phyloP scores from a whole-genome alignment of 257 asterid species.

The Leonotis leonurus region DNA sequence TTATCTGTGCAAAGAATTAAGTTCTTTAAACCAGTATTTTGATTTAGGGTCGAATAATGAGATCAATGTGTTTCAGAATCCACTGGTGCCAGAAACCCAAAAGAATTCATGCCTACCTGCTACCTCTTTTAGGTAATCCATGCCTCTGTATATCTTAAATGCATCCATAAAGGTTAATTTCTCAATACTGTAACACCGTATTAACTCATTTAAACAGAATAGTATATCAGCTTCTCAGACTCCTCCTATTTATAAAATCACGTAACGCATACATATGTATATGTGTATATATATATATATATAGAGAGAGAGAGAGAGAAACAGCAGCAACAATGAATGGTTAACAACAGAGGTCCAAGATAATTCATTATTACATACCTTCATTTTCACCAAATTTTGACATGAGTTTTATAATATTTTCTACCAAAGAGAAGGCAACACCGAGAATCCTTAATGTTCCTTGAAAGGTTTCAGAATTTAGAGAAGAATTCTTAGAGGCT shows the following conservation, averaged over 20 bases:
- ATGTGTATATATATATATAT: not conserved
- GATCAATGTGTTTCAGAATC: not conserved
- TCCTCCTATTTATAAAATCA: no score
- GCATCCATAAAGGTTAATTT: not conserved
- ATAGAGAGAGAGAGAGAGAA: not conserved
- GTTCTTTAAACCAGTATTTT: not conserved
- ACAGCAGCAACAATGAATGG: not conserved
- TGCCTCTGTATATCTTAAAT: not conserved
- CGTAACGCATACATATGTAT: no score
- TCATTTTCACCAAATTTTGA: conserved; percentile 57
- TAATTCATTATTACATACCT: conserved; percentile 29
- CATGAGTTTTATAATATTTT: conserved; percentile 71
- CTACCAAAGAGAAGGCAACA: conserved; percentile 68
- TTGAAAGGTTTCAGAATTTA: conserved; percentile 36
- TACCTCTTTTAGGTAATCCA: no score
- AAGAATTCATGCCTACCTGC: no score
- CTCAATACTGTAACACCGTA: not conserved
- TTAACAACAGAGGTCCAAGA: conserved; percentile 13
- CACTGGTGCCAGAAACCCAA: conserved; percentile 1
- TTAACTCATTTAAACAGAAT: not conserved
- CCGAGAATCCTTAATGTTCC: conserved; percentile 63
- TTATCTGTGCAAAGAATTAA: not conserved
- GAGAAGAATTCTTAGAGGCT: conserved; percentile 41
- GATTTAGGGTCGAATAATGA: not conserved
- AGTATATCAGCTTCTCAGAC: not conserved